These are phyloP conservation scores for Leptosphaerulina australis DNA, from an alignment of 2,329 filamentous ascomycete genomes.

Conservation along the genomic window DNA sequence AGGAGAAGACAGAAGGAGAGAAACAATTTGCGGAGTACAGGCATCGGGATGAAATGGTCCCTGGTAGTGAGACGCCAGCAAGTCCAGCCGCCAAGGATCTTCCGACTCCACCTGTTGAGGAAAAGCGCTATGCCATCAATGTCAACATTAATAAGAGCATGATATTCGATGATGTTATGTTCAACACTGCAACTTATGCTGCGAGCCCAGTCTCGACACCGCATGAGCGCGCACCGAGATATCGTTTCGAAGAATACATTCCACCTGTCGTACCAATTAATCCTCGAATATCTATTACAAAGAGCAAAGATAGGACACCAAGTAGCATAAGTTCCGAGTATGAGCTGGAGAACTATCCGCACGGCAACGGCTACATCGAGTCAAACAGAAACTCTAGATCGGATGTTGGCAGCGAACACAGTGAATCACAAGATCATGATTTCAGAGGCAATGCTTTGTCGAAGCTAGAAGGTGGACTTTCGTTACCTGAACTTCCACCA, in stretches of 20 bases:
- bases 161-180: conserved; percentile 35
- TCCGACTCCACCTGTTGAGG: conserved; percentile 23
- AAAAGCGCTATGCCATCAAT: conserved; percentile 31
- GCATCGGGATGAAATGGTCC: background rate
- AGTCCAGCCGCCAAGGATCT: conserved; percentile 17
- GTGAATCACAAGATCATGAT: conserved; percentile 5
- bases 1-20: background rate
- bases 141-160: conserved; percentile 40
- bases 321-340: conserved; percentile 25
- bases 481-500: conserved; percentile 27
- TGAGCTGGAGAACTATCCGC: conserved; percentile 27
- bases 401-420: conserved; percentile 9
- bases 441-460: conserved; percentile 20
- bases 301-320: background rate
- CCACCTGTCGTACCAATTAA: conserved; percentile 22
- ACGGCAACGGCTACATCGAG: conserved; percentile 4
- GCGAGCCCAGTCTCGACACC: conserved; percentile 19
- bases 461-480: conserved; percentile 19
- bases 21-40: conserved; percentile 9
- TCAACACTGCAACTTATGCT: conserved; percentile 23
- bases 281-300: conserved; percentile 16
- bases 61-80: background rate
- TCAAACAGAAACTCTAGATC: conserved; percentile 10
- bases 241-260: conserved; percentile 34
- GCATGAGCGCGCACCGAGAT: conserved; percentile 28